phyloP scores from a whole-genome alignment of 768 basidiomycete genomes.

The Pisolithus albus region DNA sequence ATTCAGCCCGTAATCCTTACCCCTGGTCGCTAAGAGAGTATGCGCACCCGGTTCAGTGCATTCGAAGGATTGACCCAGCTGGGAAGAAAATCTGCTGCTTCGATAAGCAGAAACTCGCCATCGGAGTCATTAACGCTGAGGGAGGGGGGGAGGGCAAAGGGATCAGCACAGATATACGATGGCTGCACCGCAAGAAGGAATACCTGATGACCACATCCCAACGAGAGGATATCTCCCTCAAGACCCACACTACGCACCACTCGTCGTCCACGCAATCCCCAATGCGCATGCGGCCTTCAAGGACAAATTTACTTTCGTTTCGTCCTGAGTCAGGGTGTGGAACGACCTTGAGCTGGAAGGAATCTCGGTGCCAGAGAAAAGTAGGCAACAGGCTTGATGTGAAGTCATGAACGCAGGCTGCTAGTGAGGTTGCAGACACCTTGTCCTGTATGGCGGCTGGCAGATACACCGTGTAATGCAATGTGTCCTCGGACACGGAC shows the following conservation, averaged over 20 bases:
- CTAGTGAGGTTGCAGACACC: slow-evolving; percentile 55
- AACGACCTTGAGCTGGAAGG: slow-evolving; percentile 70
- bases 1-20: slow-evolving; percentile 30
- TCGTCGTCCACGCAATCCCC: slow-evolving; percentile 98
- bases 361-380: slow-evolving; percentile 80
- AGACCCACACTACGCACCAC: slow-evolving; percentile 90
- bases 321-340: slow-evolving; percentile 33
- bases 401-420: slow-evolving; percentile 55
- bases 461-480: slow-evolving; percentile 72
- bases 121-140: slow-evolving; percentile 70
- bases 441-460: slow-evolving; percentile 47
- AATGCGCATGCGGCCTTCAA: slow-evolving; percentile 84
- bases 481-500: slow-evolving; percentile 78
- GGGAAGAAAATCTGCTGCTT: slow-evolving; percentile 87
- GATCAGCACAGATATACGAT: slow-evolving; percentile 3
- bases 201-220: slow-evolving; percentile 83
- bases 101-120: slow-evolving; percentile 93
- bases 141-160: no score
- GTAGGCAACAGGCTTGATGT: slow-evolving; percentile 49
- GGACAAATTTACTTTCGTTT: slow-evolving; percentile 39
- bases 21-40: slow-evolving; percentile 18
- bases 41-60: slow-evolving; percentile 85
- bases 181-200: not conserved
- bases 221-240: slow-evolving; percentile 65
- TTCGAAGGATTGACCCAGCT: slow-evolving; percentile 89